Evolutionary conservation across 805 yeast genomes (phyloP).

Genomic region (Lipomyces chichibuensis): DNA sequence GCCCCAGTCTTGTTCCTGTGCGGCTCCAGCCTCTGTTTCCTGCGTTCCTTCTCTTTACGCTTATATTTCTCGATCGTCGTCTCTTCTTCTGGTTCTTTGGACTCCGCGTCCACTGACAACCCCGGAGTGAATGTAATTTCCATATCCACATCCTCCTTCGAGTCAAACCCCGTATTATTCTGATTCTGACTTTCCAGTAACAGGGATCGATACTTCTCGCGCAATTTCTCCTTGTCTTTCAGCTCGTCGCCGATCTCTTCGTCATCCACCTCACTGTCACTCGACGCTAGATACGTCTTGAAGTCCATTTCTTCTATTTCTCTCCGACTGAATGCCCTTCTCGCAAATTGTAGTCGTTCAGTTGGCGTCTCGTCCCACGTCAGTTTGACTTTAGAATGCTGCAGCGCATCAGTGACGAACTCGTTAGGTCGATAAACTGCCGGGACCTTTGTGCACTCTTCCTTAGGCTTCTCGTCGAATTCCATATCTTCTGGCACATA

Average conservation of each 20-base stretch:
- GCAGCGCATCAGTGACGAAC: slow-evolving; percentile 93
- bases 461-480: slow-evolving; percentile 78
- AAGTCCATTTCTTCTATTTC: slow-evolving; percentile 72
- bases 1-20: slow-evolving; percentile 55
- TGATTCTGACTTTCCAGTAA: slow-evolving; percentile 44
- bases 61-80: slow-evolving; percentile 76
- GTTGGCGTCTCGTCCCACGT: slow-evolving; percentile 99
- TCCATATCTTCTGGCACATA: slow-evolving; percentile 92
- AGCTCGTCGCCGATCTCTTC: slow-evolving; percentile 45
- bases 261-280: slow-evolving; percentile 63
- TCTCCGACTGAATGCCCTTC: slow-evolving; percentile 80
- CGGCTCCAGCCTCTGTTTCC: slow-evolving; percentile 78
- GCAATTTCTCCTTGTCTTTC: slow-evolving; percentile 43
- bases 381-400: slow-evolving; percentile 91
- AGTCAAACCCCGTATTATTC: slow-evolving; percentile 38
- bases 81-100: slow-evolving; percentile 55
- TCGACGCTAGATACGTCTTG: slow-evolving; percentile 81
- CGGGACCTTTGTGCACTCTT: slow-evolving; percentile 72
- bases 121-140: slow-evolving; percentile 96
- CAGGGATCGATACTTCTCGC: slow-evolving; percentile 64
- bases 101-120: slow-evolving; percentile 51
- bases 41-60: slow-evolving; percentile 88
- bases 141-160: slow-evolving; percentile 78
- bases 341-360: slow-evolving; percentile 75
- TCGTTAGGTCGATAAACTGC: slow-evolving; percentile 74